Conservation (phyloP, 2,329 filamentous ascomycete genomes). For the Ceratocystis huliohia region DNA sequence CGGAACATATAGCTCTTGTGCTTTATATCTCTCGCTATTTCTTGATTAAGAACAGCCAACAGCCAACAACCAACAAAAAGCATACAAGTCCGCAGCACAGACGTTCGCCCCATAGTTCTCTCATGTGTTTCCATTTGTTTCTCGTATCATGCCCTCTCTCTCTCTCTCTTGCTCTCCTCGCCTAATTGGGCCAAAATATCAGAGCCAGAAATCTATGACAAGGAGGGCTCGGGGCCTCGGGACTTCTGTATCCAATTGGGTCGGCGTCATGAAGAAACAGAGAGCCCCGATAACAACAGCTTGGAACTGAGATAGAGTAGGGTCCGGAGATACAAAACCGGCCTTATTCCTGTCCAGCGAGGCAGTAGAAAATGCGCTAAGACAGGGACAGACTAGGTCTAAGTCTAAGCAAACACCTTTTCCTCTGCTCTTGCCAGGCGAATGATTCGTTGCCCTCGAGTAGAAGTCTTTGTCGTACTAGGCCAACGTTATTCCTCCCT, state of each 20-base stretch:
- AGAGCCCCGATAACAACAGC: background rate
- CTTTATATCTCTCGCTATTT: background rate
- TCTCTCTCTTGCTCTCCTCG: background rate
- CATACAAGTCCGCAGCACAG: background rate
- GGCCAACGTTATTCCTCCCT: too few relatives aligned
- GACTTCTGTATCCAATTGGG: too few relatives aligned
- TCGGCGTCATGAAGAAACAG: too few relatives aligned
- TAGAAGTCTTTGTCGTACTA: too few relatives aligned
- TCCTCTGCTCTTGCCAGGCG: too few relatives aligned
- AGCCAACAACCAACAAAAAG: too few relatives aligned
- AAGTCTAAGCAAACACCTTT: too few relatives aligned
- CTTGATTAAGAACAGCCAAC: background rate
- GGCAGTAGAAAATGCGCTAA: background rate
- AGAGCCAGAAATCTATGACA: background rate
- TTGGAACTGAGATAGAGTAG: background rate
- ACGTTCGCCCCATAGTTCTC: background rate
- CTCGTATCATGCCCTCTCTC: background rate
- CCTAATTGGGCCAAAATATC: background rate
- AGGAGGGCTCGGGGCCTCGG: background rate
- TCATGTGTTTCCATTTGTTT: background rate
- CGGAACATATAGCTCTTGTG: slow-evolving; percentile 1
- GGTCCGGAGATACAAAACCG: background rate
- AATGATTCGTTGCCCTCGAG: too few relatives aligned
- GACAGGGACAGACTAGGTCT: background rate
- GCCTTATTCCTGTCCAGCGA: background rate